phyloP scores from a whole-genome alignment of 495 filamentous ascomycete species.

The Hypomontagnella submonticulosa region DNA sequence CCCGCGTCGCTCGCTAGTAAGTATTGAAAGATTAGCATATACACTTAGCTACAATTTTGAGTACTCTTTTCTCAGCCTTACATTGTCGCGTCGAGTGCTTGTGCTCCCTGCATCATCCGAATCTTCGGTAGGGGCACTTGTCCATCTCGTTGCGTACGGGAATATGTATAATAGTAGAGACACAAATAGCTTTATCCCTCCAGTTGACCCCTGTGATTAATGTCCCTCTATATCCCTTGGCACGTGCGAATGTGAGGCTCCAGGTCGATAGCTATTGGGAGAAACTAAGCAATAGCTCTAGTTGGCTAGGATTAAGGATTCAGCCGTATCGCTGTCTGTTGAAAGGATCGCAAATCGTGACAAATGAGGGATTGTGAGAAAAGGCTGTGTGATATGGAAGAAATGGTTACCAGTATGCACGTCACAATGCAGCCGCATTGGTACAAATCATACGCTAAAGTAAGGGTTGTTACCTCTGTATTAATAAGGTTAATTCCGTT shows the following conservation, averaged over 20 bases:
- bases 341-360: slow-evolving; percentile 27
- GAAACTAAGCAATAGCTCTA: slow-evolving; percentile 15
- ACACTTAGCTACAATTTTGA: neutral
- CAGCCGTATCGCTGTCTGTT: neutral
- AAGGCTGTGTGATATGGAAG: slow-evolving; percentile 6
- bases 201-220: slow-evolving; percentile 4
- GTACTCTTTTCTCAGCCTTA: slow-evolving; percentile 26
- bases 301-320: slow-evolving; percentile 9
- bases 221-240: slow-evolving; percentile 1
- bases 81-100: slow-evolving; percentile 35
- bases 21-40: slow-evolving; percentile 30
- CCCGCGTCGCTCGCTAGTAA: slow-evolving; percentile 40
- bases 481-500: slow-evolving; percentile 11
- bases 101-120: slow-evolving; percentile 43
- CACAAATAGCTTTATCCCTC: slow-evolving; percentile 28
- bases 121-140: slow-evolving; percentile 26
- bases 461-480: slow-evolving; percentile 12
- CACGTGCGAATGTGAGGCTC: slow-evolving; percentile 19
- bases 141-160: slow-evolving; percentile 28
- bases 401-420: slow-evolving; percentile 33
- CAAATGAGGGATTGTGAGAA: slow-evolving; percentile 16
- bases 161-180: slow-evolving; percentile 11
- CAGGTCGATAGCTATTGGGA: slow-evolving; percentile 8
- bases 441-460: slow-evolving; percentile 27
- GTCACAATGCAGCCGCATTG: slow-evolving; percentile 46